Conservation (phyloP, 2,329 filamentous ascomycete genomes). For the Drechslerella coelobrocha region DNA sequence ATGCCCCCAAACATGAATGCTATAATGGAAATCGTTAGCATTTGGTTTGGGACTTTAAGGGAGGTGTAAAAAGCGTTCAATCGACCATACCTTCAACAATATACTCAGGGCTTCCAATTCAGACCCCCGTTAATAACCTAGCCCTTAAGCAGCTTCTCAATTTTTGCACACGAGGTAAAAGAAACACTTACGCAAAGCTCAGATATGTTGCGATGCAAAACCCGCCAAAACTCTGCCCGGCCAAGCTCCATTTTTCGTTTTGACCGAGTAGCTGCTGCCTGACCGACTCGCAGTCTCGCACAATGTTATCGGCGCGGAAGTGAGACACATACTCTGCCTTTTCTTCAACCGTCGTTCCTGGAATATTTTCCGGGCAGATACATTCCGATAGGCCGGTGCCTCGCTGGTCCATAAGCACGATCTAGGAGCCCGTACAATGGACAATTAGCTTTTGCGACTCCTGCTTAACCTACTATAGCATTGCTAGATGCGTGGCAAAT, state of each 20-base stretch:
- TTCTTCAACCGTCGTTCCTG: conserved; percentile 67
- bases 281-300: conserved; percentile 86
- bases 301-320: conserved; percentile 86
- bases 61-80: not conserved
- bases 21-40: not conserved
- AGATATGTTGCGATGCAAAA: conserved; percentile 86
- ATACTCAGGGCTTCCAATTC: conserved; percentile 19
- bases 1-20: conserved; percentile 68
- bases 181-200: conserved; percentile 68
- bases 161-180: not conserved
- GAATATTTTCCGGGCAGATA: conserved; percentile 75
- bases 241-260: conserved; percentile 80
- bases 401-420: conserved; percentile 86
- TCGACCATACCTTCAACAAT: conserved; percentile 24
- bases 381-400: conserved; percentile 86
- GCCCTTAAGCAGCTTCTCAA: not conserved
- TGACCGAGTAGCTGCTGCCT: conserved; percentile 70
- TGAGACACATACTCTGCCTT: conserved; percentile 82
- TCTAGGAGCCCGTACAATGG: conserved; percentile 50
- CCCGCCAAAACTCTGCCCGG: conserved; percentile 91
- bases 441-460: too few relatives aligned
- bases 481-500: not conserved
- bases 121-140: not conserved
- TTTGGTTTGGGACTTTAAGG: not conserved
- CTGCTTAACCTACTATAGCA: not conserved